Conservation (phyloP, 176 grass and related monocot species). For the Phoenix dactylifera region DNA sequence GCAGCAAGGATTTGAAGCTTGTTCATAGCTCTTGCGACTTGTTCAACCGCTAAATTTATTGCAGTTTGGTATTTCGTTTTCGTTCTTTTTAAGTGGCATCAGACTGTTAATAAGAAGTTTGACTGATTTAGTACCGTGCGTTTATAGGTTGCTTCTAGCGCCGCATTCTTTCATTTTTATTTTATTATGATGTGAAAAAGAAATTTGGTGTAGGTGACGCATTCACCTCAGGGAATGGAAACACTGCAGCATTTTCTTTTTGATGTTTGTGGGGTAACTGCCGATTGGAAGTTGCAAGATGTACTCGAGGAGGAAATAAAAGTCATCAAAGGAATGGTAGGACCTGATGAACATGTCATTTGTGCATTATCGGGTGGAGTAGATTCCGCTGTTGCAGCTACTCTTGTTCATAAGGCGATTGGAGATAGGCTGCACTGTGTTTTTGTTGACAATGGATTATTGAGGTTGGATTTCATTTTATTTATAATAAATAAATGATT, state of each 20-base stretch:
- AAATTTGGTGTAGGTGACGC: conserved; percentile 45
- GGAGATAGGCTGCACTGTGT: conserved; percentile 78
- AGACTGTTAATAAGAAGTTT: too few species aligned
- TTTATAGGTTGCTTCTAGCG: too few species aligned
- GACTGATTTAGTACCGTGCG: too few species aligned
- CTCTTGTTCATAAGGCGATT: conserved; percentile 75
- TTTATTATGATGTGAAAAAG: too few species aligned
- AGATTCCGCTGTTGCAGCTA: conserved; percentile 68
- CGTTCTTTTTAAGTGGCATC: too few species aligned
- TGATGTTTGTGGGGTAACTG: conserved; percentile 58
- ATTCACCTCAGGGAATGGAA: conserved; percentile 87
- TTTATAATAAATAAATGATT: too few species aligned
- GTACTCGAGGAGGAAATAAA: conserved; percentile 80
- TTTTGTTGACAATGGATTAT: conserved; percentile 83
- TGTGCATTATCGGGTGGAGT: conserved; percentile 83
- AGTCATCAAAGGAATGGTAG: conserved; percentile 55
- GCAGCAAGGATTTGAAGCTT: too few species aligned
- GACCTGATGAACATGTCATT: conserved; percentile 63
- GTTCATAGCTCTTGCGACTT: too few species aligned
- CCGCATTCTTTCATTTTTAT: too few species aligned
- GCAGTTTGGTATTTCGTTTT: too few species aligned
- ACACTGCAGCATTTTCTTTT: conserved; percentile 66
- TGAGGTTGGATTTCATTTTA: conserved; percentile 34
- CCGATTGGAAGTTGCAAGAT: conserved; percentile 91
- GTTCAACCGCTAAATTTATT: too few species aligned